Percentiles rank a stretch among this genome's conserved stretches.
phyloP scores from a whole-genome alignment of 176 grass and related monocot genomes.

The Otatea glauca region DNA sequence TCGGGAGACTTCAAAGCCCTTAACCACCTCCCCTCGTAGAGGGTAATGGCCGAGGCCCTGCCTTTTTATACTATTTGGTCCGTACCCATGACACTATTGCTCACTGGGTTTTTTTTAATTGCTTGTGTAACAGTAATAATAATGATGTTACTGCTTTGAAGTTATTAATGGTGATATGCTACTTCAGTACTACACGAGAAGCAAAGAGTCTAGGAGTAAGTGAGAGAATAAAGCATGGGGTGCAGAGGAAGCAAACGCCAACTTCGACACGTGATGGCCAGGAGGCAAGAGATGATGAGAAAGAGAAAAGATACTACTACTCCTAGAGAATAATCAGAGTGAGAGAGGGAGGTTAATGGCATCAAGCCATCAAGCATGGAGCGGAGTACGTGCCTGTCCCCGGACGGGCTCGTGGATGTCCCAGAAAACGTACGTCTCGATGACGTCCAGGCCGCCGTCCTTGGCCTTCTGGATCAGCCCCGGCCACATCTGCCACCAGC shows the following conservation, averaged over 20 bases:
- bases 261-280: slow-evolving; percentile 39
- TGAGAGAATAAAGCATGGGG: slow-evolving; percentile 49
- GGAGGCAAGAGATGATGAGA: not conserved
- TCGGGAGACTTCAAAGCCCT: too few relatives aligned
- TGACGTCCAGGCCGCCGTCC: slow-evolving; percentile 88
- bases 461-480: slow-evolving; percentile 94
- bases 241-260: slow-evolving; percentile 44
- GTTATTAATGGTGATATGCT: not conserved
- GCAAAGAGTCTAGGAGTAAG: not conserved
- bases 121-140: not conserved
- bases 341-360: not conserved
- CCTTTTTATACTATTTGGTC: too few relatives aligned
- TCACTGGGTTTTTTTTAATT: not conserved
- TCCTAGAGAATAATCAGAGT: not conserved
- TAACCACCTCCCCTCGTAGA: too few relatives aligned
- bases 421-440: slow-evolving; percentile 98
- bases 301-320: not conserved
- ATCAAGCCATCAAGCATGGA: not conserved
- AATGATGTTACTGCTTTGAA: not conserved
- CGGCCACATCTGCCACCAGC: slow-evolving; percentile 81
- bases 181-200: not conserved
- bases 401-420: slow-evolving; percentile 86
- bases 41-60: too few relatives aligned
- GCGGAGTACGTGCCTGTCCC: slow-evolving; percentile 64
- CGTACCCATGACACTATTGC: too few relatives aligned